A percentile compares a stretch with the other conserved stretches of the same genome.
These are phyloP conservation scores for Leucogyrophana mollusca DNA, from an alignment of 768 basidiomycete genomes.

Conservation along the genomic window DNA sequence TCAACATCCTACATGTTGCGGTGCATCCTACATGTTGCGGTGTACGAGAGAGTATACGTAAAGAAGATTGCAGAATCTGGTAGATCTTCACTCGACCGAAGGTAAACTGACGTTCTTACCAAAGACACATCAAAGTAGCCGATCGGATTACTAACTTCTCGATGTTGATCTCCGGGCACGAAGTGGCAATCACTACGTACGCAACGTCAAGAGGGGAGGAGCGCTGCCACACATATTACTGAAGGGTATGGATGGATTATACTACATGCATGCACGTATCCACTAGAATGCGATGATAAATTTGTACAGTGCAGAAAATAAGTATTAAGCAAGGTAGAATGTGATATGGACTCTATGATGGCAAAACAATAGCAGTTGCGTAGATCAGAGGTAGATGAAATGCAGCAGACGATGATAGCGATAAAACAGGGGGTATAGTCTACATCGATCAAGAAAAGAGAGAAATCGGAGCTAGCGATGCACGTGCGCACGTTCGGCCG, in stretches of 20 bases:
- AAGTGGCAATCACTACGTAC: neutral
- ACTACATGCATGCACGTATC: slow-evolving; percentile 39
- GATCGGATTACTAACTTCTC: slow-evolving; percentile 14
- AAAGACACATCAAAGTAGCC: slow-evolving; percentile 27
- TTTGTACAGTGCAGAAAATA: slow-evolving; percentile 31
- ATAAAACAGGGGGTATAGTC: slow-evolving; percentile 36
- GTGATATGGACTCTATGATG: slow-evolving; percentile 26
- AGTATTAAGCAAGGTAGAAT: slow-evolving; percentile 29
- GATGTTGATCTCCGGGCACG: too few species aligned
- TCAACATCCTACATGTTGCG: slow-evolving; percentile 7
- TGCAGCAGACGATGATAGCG: slow-evolving; percentile 23
- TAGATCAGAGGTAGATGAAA: slow-evolving; percentile 12
- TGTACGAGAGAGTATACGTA: slow-evolving; percentile 21
- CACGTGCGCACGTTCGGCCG: slow-evolving; percentile 52
- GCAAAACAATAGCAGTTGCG: slow-evolving; percentile 13
- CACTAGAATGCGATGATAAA: slow-evolving; percentile 35
- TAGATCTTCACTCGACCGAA: slow-evolving; percentile 24
- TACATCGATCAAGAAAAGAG: slow-evolving; percentile 15
- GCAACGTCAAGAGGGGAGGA: neutral
- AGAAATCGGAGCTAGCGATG: slow-evolving; percentile 39
- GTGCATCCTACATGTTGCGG: slow-evolving; percentile 11
- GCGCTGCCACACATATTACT: slow-evolving; percentile 31
- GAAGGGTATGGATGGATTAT: slow-evolving; percentile 20
- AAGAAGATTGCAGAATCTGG: slow-evolving; percentile 6
- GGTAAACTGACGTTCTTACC: slow-evolving; percentile 28